These are phyloP conservation scores for Chlamydomonas reinhardtii DNA, from an alignment of 163 green algal genomes.

Conservation along the genomic window DNA sequence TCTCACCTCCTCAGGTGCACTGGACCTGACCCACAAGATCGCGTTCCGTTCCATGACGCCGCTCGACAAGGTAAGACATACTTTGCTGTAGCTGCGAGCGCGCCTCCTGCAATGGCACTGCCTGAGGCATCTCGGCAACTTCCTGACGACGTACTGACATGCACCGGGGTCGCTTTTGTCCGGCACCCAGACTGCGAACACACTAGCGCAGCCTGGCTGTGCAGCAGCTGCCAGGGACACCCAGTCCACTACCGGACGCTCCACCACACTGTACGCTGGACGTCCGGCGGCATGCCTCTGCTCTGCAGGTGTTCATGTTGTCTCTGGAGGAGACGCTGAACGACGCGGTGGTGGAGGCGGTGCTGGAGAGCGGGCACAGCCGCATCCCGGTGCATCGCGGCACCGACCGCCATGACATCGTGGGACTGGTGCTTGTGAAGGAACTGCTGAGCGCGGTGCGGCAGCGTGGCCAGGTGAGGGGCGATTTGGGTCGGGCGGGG, in stretches of 20 bases:
- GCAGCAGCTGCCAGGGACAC: too few relatives aligned
- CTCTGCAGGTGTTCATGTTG: constrained; percentile 39
- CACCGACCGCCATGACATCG: constrained; percentile 51
- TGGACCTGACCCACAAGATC: constrained; percentile 92
- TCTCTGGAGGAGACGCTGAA: constrained; percentile 43
- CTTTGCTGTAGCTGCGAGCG: too few relatives aligned
- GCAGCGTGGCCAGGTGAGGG: constrained; percentile 21
- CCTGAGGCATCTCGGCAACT: too few relatives aligned
- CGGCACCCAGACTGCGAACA: too few relatives aligned
- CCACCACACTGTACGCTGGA: too few relatives aligned
- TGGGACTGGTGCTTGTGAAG: constrained; percentile 62
- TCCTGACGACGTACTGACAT: too few relatives aligned
- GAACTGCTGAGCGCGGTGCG: constrained; percentile 57
- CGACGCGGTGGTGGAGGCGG: constrained; percentile 45
- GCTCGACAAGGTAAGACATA: constrained; percentile 80
- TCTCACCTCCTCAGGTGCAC: constrained; percentile 63
- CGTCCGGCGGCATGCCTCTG: too few relatives aligned
- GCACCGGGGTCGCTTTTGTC: too few relatives aligned
- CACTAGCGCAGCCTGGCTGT: too few relatives aligned
- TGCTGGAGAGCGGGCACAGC: constrained; percentile 46
- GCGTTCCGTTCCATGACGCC: constrained; percentile 87
- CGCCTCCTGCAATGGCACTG: too few relatives aligned
- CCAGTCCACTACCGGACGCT: too few relatives aligned
- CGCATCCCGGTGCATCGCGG: constrained; percentile 78
- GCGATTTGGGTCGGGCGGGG: background rate